A percentile compares a stretch with the other conserved stretches of the same genome.
phyloP scores from a whole-genome alignment of 495 filamentous ascomycete species.

The Xylaria longipes region DNA sequence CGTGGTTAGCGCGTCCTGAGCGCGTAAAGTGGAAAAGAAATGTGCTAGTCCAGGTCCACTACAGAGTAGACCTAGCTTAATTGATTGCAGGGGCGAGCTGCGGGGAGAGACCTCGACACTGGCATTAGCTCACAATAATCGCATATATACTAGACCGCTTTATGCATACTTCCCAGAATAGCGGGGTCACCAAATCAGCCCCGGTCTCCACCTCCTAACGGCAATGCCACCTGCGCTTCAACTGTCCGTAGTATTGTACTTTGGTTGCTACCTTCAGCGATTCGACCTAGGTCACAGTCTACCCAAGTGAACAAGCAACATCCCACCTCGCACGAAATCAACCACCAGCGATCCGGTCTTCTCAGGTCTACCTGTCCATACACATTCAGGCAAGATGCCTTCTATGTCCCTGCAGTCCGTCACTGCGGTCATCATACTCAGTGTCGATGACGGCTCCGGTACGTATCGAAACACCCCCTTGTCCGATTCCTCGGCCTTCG shows the following conservation, averaged over 20 bases:
- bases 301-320: neutral
- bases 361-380: neutral
- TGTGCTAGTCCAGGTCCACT: too few species aligned
- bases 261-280: neutral
- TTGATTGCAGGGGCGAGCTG: conserved; percentile 10
- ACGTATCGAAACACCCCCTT: conserved; percentile 15
- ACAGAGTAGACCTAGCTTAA: too few species aligned
- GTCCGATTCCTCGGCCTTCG: neutral
- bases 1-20: conserved; percentile 16
- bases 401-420: conserved; percentile 88
- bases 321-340: neutral
- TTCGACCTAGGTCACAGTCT: neutral
- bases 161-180: neutral
- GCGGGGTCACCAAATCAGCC: neutral
- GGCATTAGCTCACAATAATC: neutral
- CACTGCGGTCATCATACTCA: conserved; percentile 90
- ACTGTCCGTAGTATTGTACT: neutral
- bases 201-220: neutral
- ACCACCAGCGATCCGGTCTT: neutral
- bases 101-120: neutral
- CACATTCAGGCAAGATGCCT: conserved; percentile 46
- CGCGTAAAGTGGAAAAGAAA: conserved; percentile 30
- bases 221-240: conserved; percentile 22
- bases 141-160: neutral
- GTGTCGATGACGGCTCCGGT: conserved; percentile 77